Base-by-base conservation (phyloP, 73 alveolate genomes). In the Paramecium tetraurelia region DNA sequence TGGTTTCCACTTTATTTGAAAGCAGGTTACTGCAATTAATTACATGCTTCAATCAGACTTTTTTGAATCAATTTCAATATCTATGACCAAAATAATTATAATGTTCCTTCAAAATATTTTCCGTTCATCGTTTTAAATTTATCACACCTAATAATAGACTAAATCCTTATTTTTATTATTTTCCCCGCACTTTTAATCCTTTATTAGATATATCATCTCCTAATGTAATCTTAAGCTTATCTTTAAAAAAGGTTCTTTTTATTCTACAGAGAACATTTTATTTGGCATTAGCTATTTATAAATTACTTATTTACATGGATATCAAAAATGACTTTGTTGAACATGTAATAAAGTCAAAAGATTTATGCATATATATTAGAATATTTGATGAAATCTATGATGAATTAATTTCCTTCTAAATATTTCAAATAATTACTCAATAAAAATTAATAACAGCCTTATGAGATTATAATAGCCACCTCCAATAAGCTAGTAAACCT, bases 81-180 rank as follows among this genome's bases (percentile, higher is more conserved):
- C 14, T 35, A 53, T 53, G n/a, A 18, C 11, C 35, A 53, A 18
- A 18, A n/a, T n/a, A n/a, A 53, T 20, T 53, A 0, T 53, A 75
- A 36, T 40, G 59, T 16, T 36, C 38, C 35, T 75, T 75, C 87
- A 5, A 75, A 36, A 4, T 75, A 36, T 40, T 31, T 36, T 5
- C 59, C 59, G 3, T 22, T 31, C 22, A 93, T 93, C 4, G 95
- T 44, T 93, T 76, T 40, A 59, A 92, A 93, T 40, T 92, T 77
- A 59, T 93, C 96, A 70, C 89, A 86, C 0, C 95, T 93, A 5
- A 95, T 93, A 5, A 93, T 93, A 33, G 89, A 95, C 96, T 93
- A 93, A 75, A 93, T 93, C 72, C 92, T 86, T 3, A 76, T 92
- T 72, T 92, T 92, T 46, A 93, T 75, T 7, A 35, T 69, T 58